Evolutionary conservation across 2,329 filamentous ascomycete species (phyloP).

Genomic region (Westerdykella sp.): DNA sequence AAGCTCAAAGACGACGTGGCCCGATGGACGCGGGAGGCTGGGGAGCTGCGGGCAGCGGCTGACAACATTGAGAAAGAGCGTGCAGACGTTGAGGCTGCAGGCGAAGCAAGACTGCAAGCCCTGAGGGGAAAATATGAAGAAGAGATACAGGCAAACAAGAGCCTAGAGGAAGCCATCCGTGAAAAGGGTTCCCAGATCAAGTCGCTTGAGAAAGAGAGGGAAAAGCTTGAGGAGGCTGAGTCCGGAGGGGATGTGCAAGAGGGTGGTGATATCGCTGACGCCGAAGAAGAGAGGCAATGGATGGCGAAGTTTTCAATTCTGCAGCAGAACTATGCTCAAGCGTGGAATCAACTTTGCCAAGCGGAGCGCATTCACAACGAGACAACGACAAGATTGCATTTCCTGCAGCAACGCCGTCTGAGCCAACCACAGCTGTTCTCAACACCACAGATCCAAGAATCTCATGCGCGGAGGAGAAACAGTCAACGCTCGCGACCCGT

Average conservation of each 20-base stretch:
- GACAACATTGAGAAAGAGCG: constrained; percentile 42
- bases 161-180: constrained; percentile 66
- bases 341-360: constrained; percentile 29
- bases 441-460: constrained; percentile 24
- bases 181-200: constrained; percentile 67
- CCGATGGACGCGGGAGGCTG: constrained; percentile 62
- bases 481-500: constrained; percentile 38
- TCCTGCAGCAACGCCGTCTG: constrained; percentile 32
- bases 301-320: constrained; percentile 49
- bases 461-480: constrained; percentile 32
- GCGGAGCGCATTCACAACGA: constrained; percentile 37
- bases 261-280: constrained; percentile 37
- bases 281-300: constrained; percentile 51
- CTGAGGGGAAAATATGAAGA: constrained; percentile 39
- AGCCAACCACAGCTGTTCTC: constrained; percentile 37
- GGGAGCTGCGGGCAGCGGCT: constrained; percentile 49
- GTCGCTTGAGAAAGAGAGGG: constrained; percentile 64
- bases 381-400: constrained; percentile 39
- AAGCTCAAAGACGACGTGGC: constrained; percentile 65
- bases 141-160: constrained; percentile 46
- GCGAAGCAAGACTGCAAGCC: constrained; percentile 37
- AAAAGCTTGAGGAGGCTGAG: constrained; percentile 45
- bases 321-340: constrained; percentile 43
- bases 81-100: constrained; percentile 26
- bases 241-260: constrained; percentile 37